A percentile compares a stretch with the other conserved stretches of the same genome.
phyloP scores from a whole-genome alignment of 2,329 filamentous ascomycete genomes.

The Fonsecaea erecta region DNA sequence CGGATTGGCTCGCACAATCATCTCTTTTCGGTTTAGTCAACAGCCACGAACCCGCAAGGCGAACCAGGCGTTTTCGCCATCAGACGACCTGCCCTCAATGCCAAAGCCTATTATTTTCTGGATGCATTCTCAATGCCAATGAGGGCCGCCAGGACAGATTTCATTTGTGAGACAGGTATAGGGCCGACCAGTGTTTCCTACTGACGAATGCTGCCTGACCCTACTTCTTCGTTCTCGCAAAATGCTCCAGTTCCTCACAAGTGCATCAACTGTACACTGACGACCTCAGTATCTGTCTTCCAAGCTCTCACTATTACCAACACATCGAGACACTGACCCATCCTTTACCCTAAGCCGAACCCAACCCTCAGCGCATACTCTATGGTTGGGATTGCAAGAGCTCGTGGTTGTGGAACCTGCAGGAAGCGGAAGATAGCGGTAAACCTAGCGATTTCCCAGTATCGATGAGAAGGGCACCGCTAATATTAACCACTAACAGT shows the following conservation, averaged over 20 bases:
- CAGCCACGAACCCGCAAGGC: constrained; percentile 13
- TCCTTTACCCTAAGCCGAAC: not conserved
- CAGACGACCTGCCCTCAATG: not conserved
- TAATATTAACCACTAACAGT: constrained; percentile 34
- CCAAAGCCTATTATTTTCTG: not conserved
- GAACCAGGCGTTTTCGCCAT: constrained; percentile 11
- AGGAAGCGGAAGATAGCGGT: constrained; percentile 40
- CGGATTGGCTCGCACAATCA: constrained; percentile 21
- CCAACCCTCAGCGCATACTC: not conserved
- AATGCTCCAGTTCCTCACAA: constrained; percentile 21
- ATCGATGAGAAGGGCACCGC: not conserved
- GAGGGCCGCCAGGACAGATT: not conserved
- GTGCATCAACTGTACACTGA: not conserved
- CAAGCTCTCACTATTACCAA: not conserved
- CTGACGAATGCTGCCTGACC: not conserved
- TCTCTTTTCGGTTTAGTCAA: constrained; percentile 19
- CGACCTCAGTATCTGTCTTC: not conserved
- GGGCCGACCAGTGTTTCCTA: not conserved
- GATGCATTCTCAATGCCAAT: not conserved
- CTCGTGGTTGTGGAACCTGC: constrained; percentile 40
- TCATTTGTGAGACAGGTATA: not conserved
- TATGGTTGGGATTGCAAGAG: constrained; percentile 40
- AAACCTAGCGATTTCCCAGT: not conserved
- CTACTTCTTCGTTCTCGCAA: constrained; percentile 14
- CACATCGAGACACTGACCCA: not conserved